phyloP scores from a whole-genome alignment of 805 yeast species.

The Torulaspora gathmanii region DNA sequence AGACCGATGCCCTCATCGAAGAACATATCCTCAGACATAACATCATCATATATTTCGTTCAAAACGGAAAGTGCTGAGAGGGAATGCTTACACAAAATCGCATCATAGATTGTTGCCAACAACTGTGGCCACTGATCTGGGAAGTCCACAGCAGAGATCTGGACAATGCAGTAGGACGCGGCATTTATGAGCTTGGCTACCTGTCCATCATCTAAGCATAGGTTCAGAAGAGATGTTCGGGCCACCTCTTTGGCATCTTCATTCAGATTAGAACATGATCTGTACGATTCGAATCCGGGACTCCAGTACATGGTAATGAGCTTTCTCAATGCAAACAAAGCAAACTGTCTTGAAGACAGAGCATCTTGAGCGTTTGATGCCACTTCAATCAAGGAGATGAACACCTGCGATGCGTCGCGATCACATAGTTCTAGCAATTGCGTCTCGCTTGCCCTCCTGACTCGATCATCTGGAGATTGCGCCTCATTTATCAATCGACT shows the following conservation, averaged over 20 bases:
- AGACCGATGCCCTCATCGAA: conserved; percentile 68
- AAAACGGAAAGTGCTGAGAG: conserved; percentile 57
- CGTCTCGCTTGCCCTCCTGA: conserved; percentile 51
- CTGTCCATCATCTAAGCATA: conserved; percentile 42
- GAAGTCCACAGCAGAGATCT: conserved; percentile 81
- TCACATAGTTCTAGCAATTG: conserved; percentile 42
- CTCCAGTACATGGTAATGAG: conserved; percentile 76
- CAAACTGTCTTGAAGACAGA: conserved; percentile 51
- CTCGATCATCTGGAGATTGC: conserved; percentile 46
- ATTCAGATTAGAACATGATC: conserved; percentile 54
- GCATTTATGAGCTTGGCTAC: conserved; percentile 60
- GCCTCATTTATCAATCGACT: conserved; percentile 28
- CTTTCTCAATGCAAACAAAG: conserved; percentile 61
- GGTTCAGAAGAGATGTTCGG: conserved; percentile 46
- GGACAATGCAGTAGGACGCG: conserved; percentile 71
- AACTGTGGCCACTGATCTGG: conserved; percentile 95
- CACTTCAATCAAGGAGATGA: conserved; percentile 41
- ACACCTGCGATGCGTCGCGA: conserved; percentile 46
- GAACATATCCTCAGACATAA: conserved; percentile 81
- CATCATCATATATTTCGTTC: conserved; percentile 78
- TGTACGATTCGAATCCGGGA: conserved; percentile 69
- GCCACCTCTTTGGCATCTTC: conserved; percentile 49
- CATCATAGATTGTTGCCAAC: conserved; percentile 44
- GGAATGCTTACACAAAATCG: conserved; percentile 33
- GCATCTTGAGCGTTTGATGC: conserved; percentile 35